Conservation (phyloP, 2,329 filamentous ascomycete species). For the Zasmidium cellare region DNA sequence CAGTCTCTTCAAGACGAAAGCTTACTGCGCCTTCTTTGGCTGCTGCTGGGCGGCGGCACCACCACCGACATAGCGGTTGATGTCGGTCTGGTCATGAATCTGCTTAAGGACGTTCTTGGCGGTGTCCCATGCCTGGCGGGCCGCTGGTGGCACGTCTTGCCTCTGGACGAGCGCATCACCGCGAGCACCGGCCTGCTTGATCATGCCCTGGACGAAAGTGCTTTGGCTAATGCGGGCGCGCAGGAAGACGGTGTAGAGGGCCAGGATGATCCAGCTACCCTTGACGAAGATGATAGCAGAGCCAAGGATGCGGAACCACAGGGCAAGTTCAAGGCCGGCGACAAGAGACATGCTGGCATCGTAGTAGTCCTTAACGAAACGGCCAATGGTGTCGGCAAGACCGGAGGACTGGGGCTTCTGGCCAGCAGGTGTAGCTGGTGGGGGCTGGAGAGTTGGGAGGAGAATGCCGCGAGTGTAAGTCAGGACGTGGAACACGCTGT, state of each 20-base stretch:
- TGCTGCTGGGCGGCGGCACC: constrained; percentile 38
- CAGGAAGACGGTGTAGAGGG: constrained; percentile 87
- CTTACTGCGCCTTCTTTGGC: constrained; percentile 66
- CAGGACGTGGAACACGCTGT: constrained; percentile 97
- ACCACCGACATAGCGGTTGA: constrained; percentile 50
- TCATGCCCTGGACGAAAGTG: constrained; percentile 83
- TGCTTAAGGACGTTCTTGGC: constrained; percentile 73
- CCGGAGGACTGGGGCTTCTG: constrained; percentile 62
- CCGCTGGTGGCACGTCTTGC: constrained; percentile 80
- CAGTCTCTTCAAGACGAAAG: neutral
- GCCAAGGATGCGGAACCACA: constrained; percentile 80
- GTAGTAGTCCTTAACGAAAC: constrained; percentile 98
- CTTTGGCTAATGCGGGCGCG: constrained; percentile 88
- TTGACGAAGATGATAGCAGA: constrained; percentile 85
- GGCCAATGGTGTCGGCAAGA: constrained; percentile 78
- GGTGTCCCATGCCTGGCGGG: constrained; percentile 75
- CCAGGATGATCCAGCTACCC: constrained; percentile 84
- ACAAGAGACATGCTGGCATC: constrained; percentile 94
- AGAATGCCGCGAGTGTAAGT: constrained; percentile 94
- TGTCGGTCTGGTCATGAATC: constrained; percentile 76
- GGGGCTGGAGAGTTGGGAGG: constrained; percentile 79
- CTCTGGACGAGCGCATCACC: constrained; percentile 80
- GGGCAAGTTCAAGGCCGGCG: constrained; percentile 78
- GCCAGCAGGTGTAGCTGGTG: constrained; percentile 53
- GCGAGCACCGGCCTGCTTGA: constrained; percentile 70